These are phyloP conservation scores for Coemansia sp. DNA, from an alignment of 192 early-diverging fungal species.

Conservation along the genomic window DNA sequence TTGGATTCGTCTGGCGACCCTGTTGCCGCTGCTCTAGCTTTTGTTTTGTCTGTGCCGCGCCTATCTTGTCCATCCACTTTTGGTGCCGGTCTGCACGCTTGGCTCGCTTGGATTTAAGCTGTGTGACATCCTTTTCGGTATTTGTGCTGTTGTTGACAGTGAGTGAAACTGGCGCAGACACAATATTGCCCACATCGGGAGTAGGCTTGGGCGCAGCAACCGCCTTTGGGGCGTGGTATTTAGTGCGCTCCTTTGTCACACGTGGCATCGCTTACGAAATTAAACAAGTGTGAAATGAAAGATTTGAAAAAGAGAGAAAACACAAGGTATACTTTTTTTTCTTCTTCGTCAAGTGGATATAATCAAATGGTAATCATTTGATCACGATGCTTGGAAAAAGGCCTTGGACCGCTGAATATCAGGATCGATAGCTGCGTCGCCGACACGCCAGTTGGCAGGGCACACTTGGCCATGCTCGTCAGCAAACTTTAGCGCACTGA, in stretches of 20 bases:
- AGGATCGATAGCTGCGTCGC: constrained; percentile 27
- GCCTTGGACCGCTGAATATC: constrained; percentile 11
- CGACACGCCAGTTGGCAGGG: constrained; percentile 77
- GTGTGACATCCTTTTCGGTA: background rate
- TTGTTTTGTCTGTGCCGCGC: constrained; percentile 54
- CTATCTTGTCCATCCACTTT: constrained; percentile 68
- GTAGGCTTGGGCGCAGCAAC: background rate
- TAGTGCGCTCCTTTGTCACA: constrained; percentile 25
- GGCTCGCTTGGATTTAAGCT: constrained; percentile 48
- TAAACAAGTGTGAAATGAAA: background rate
- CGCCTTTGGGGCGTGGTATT: constrained; percentile 25
- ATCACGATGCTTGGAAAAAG: constrained; percentile 8
- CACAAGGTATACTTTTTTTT: background rate
- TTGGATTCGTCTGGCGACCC: constrained; percentile 50
- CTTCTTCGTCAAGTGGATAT: background rate
- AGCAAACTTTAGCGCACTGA: constrained; percentile 82
- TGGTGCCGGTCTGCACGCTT: constrained; percentile 62
- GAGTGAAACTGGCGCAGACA: constrained; percentile 19
- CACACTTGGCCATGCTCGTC: constrained; percentile 77
- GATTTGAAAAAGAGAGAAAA: constrained; percentile 3
- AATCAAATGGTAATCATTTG: background rate
- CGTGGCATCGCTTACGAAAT: constrained; percentile 23
- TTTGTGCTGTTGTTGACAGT: background rate
- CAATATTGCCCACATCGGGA: constrained; percentile 7
- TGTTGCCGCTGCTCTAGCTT: constrained; percentile 53